Evolutionary conservation across 257 asterid genomes (phyloP).

Genomic region (Solanum infundibuliforme): DNA sequence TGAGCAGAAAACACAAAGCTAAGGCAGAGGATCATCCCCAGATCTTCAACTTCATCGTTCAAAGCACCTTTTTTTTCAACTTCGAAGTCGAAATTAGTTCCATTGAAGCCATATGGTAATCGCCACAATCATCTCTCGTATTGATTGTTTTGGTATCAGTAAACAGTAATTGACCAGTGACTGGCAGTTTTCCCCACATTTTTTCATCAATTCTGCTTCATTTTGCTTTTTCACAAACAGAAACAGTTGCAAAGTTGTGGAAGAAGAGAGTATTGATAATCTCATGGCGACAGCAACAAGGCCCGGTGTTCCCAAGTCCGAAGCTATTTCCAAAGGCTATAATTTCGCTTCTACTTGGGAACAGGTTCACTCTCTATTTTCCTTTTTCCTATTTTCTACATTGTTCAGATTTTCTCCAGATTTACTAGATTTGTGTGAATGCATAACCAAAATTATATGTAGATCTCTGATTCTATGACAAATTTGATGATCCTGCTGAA

Average conservation of each 20-base stretch:
- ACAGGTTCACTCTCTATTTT: slow-evolving; percentile 33
- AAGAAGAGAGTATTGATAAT: neutral
- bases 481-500: neutral
- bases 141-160: neutral
- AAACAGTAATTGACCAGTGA: neutral
- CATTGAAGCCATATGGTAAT: neutral
- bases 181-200: neutral
- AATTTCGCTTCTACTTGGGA: slow-evolving; percentile 97
- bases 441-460: neutral
- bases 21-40: neutral
- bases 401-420: neutral
- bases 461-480: neutral
- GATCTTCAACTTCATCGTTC: neutral
- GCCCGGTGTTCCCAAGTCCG: slow-evolving; percentile 52
- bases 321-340: slow-evolving; percentile 86
- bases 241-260: neutral
- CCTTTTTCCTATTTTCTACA: neutral
- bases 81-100: neutral
- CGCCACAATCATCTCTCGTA: neutral
- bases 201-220: neutral
- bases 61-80: neutral
- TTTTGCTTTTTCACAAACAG: neutral
- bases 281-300: slow-evolving; percentile 41
- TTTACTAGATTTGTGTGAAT: neutral
- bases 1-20: neutral